Evolutionary conservation across 305 asterid genomes (phyloP).

Genomic region (Fraxinus greggii): DNA sequence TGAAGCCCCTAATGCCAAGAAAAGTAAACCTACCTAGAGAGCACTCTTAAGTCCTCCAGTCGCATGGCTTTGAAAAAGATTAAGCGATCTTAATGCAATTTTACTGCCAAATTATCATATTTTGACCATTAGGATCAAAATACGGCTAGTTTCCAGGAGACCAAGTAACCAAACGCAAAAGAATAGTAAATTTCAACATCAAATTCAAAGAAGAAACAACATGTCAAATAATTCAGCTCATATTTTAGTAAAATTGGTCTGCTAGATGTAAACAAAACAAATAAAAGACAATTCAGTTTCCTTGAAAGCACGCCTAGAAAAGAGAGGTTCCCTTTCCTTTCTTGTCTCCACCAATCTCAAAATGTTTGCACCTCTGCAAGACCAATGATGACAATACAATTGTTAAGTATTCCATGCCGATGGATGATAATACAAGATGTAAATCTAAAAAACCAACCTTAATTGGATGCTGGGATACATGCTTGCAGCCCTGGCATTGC

Average conservation of each 20-base stretch:
- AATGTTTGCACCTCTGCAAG: constrained; percentile 4
- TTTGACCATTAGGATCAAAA: neutral
- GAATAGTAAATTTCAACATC: neutral
- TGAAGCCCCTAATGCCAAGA: neutral
- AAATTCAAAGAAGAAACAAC: neutral
- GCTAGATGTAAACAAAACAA: neutral
- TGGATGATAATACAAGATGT: neutral
- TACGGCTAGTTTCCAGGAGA: neutral
- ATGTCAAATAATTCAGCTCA: neutral
- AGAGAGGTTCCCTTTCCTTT: constrained; percentile 4
- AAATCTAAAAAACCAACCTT: constrained; percentile 30
- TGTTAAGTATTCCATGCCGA: neutral
- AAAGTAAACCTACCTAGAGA: neutral
- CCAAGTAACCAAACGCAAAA: neutral
- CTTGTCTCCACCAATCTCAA: constrained; percentile 11
- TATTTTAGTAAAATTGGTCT: neutral
- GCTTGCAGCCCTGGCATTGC: constrained; percentile 60
- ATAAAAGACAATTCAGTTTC: neutral
- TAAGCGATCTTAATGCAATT: neutral
- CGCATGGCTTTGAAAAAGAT: neutral
- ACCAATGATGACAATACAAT: neutral
- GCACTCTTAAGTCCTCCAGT: neutral
- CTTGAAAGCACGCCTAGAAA: neutral
- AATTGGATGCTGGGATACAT: constrained; percentile 54
- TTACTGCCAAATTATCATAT: neutral